Conservation (phyloP, 495 filamentous ascomycete genomes). For the Hypoxylon fuscum region DNA sequence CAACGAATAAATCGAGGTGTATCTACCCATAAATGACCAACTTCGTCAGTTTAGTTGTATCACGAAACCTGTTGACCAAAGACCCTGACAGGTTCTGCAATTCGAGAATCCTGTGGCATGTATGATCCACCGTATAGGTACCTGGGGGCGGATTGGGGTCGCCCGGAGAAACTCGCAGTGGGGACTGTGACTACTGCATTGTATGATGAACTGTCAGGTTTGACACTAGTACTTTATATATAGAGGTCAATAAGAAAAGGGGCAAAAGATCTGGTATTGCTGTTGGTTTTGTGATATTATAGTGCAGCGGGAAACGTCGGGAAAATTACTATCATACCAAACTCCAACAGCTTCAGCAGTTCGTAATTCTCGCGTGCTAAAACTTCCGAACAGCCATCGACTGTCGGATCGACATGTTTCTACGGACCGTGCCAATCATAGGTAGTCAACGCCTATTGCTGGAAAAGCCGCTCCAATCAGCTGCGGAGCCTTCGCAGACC, state of each 20-base stretch:
- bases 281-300: background rate
- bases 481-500: background rate
- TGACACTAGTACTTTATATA: background rate
- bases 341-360: conserved; percentile 16
- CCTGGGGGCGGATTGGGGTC: conserved; percentile 29
- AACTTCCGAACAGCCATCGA: conserved; percentile 15
- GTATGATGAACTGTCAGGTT: conserved; percentile 13
- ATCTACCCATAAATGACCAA: conserved; percentile 36
- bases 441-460: background rate
- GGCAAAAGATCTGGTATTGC: background rate
- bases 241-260: too few species aligned
- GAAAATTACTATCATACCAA: conserved; percentile 10
- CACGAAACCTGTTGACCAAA: conserved; percentile 27
- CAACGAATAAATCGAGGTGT: conserved; percentile 2
- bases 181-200: conserved; percentile 9
- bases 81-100: conserved; percentile 26
- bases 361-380: conserved; percentile 24
- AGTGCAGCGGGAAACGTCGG: background rate
- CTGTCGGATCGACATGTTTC: conserved; percentile 25
- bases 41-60: conserved; percentile 22
- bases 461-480: conserved; percentile 1
- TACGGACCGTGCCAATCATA: conserved; percentile 4
- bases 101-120: conserved; percentile 13
- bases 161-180: conserved; percentile 19
- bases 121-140: conserved; percentile 2